phyloP scores from a whole-genome alignment of 2,329 filamentous ascomycete genomes.

The Elsinoe batatas region DNA sequence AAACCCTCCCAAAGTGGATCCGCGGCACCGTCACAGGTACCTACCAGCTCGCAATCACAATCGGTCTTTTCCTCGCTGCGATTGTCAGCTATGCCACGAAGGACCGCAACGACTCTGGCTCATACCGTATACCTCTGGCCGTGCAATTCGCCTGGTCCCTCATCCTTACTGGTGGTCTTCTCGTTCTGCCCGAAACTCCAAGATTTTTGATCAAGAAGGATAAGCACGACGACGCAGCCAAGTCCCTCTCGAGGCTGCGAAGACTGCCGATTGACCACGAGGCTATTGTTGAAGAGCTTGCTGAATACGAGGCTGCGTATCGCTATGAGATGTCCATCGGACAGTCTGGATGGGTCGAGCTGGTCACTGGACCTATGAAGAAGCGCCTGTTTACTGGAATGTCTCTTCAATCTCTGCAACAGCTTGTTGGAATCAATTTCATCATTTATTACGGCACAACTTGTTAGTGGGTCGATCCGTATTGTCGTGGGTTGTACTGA shows the following conservation, averaged over 20 bases:
- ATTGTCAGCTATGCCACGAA: slow-evolving; percentile 60
- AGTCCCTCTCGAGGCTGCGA: slow-evolving; percentile 36
- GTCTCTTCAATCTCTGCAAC: slow-evolving; percentile 35
- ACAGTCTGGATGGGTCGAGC: slow-evolving; percentile 14
- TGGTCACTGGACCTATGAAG: slow-evolving; percentile 34
- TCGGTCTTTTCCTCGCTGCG: slow-evolving; percentile 62
- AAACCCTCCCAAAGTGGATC: slow-evolving; percentile 63
- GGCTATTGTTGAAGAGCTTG: slow-evolving; percentile 19
- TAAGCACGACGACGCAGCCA: slow-evolving; percentile 51
- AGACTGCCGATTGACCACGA: slow-evolving; percentile 19
- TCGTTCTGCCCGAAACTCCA: slow-evolving; percentile 70
- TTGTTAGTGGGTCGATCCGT: too few species aligned
- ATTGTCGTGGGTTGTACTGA: too few species aligned
- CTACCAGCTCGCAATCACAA: slow-evolving; percentile 70
- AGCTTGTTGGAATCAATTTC: slow-evolving; percentile 43
- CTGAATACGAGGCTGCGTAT: slow-evolving; percentile 20
- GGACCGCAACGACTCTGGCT: slow-evolving; percentile 43
- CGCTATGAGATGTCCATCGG: slow-evolving; percentile 17
- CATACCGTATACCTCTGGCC: slow-evolving; percentile 61
- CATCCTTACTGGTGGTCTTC: slow-evolving; percentile 42
- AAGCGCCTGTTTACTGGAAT: slow-evolving; percentile 33
- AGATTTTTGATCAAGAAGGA: slow-evolving; percentile 72
- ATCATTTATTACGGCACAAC: slow-evolving; percentile 30
- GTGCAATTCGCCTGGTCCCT: slow-evolving; percentile 30
- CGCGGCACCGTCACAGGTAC: slow-evolving; percentile 64